Evolutionary conservation across 2,329 filamentous ascomycete species (phyloP).

Genomic region (Cordyceps militaris): DNA sequence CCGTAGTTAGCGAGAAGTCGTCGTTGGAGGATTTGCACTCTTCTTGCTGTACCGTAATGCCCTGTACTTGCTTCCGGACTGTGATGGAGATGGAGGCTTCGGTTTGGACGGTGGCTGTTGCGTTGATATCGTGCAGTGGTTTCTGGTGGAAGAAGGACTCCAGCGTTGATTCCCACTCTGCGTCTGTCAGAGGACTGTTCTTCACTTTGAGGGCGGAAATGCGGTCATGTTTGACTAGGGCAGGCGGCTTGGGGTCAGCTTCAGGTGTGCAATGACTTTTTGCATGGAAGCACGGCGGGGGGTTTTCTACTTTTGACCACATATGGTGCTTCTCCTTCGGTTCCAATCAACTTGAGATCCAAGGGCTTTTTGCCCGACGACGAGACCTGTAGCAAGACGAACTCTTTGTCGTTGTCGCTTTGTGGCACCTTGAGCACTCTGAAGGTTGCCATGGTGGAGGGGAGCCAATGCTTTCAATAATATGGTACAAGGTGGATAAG

Average conservation of each 20-base stretch:
- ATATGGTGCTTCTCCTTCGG: conserved; percentile 58
- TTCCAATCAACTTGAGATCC: conserved; percentile 61
- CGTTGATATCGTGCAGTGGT: conserved; percentile 47
- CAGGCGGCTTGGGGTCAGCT: conserved; percentile 15
- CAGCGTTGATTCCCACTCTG: conserved; percentile 63
- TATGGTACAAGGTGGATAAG: neutral
- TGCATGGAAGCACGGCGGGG: conserved; percentile 4
- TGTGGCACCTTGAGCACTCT: conserved; percentile 11
- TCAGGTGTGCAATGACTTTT: conserved; percentile 5
- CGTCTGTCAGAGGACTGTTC: conserved; percentile 46
- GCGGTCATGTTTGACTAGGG: conserved; percentile 49
- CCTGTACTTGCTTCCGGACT: conserved; percentile 57
- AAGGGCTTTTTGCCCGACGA: conserved; percentile 44
- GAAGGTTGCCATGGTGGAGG: neutral
- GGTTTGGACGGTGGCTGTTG: conserved; percentile 50
- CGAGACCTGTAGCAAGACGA: conserved; percentile 55
- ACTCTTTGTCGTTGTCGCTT: conserved; percentile 20
- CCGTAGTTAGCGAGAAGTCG: neutral
- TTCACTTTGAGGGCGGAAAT: conserved; percentile 45
- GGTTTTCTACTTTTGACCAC: conserved; percentile 45
- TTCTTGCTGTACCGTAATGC: conserved; percentile 64
- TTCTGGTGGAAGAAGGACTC: conserved; percentile 47
- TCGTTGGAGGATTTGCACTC: neutral
- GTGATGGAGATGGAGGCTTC: conserved; percentile 50
- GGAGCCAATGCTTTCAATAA: neutral